Conservation (phyloP, 225 moss, liverwort and hornwort species). For the Takakia lepidozioides region DNA sequence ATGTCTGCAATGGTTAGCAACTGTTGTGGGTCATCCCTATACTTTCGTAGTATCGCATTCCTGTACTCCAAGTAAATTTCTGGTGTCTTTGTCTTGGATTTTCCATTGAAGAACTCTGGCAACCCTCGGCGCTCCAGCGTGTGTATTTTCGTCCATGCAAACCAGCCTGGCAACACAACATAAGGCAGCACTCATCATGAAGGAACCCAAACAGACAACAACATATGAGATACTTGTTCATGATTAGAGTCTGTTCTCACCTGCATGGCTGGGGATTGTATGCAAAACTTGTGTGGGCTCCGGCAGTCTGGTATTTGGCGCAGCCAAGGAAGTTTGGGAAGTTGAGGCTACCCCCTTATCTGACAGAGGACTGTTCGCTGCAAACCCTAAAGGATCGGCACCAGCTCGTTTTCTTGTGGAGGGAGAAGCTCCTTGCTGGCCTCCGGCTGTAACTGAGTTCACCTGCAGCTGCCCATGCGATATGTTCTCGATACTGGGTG, state of each 20-base stretch:
- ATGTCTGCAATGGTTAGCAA: conserved; percentile 55
- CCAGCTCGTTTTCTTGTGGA: conserved; percentile 30
- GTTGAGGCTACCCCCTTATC: conserved; percentile 14
- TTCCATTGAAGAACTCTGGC: conserved; percentile 74
- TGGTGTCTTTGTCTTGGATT: conserved; percentile 52
- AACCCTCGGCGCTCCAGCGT: conserved; percentile 71
- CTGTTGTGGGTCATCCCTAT: conserved; percentile 65
- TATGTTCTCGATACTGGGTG: conserved; percentile 39
- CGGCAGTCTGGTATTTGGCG: conserved; percentile 20
- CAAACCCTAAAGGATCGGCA: conserved; percentile 41
- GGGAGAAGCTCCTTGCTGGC: conserved; percentile 16
- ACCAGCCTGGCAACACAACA: conserved; percentile 67
- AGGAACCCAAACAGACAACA: not conserved
- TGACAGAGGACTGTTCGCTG: conserved; percentile 13
- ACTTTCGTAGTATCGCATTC: conserved; percentile 67
- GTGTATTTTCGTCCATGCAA: conserved; percentile 79
- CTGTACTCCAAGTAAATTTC: conserved; percentile 67
- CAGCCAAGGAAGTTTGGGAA: conserved; percentile 23
- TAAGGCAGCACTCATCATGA: not conserved
- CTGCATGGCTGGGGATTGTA: conserved; percentile 64
- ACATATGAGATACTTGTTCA: not conserved
- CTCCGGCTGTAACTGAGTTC: conserved; percentile 19
- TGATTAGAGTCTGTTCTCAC: conserved; percentile 10
- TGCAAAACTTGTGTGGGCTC: conserved; percentile 30
- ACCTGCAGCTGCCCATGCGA: conserved; percentile 56